These are phyloP conservation scores for Hypocreales sp. DNA, from an alignment of 2,329 filamentous ascomycete genomes.

Conservation along the genomic window DNA sequence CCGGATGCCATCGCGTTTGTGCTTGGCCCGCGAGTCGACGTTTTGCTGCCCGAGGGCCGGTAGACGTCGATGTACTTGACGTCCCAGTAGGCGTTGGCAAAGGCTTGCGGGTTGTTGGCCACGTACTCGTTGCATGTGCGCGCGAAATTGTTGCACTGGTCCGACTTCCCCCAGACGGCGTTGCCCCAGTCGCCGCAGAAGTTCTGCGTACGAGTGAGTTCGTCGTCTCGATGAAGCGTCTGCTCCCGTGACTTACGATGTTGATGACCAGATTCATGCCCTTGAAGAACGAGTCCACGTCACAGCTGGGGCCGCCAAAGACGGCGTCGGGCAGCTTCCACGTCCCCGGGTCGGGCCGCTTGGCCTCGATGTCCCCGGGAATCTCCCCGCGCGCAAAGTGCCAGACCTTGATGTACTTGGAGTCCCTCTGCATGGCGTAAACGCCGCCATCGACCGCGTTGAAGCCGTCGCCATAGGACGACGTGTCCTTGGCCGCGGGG, in stretches of 20 bases:
- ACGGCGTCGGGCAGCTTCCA: constrained; percentile 58
- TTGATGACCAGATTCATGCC: constrained; percentile 60
- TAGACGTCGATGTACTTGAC: constrained; percentile 39
- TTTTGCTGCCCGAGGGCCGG: constrained; percentile 5
- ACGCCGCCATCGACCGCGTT: constrained; percentile 52
- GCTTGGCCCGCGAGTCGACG: too few relatives aligned
- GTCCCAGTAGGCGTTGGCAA: constrained; percentile 31
- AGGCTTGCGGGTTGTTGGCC: constrained; percentile 25
- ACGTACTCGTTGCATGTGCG: constrained; percentile 31
- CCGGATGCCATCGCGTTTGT: too few relatives aligned
- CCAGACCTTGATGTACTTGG: constrained; percentile 54
- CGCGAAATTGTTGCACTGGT: constrained; percentile 23
- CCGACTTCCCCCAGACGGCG: constrained; percentile 22
- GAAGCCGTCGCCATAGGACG: constrained; percentile 47
- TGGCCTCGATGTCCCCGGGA: constrained; percentile 46
- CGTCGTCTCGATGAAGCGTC: too few relatives aligned
- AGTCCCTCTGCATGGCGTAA: constrained; percentile 58
- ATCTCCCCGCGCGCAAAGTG: constrained; percentile 55
- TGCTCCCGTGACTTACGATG: constrained; percentile 39
- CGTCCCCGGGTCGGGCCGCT: constrained; percentile 40
- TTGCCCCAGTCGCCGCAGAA: constrained; percentile 68
- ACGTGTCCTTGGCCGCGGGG: constrained; percentile 22
- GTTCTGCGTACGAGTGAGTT: too few relatives aligned
- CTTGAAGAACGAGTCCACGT: constrained; percentile 49
- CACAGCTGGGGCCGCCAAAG: constrained; percentile 50